These are phyloP conservation scores for Ambrosia trifida DNA, from an alignment of 129 eudicot species.

Conservation along the genomic window DNA sequence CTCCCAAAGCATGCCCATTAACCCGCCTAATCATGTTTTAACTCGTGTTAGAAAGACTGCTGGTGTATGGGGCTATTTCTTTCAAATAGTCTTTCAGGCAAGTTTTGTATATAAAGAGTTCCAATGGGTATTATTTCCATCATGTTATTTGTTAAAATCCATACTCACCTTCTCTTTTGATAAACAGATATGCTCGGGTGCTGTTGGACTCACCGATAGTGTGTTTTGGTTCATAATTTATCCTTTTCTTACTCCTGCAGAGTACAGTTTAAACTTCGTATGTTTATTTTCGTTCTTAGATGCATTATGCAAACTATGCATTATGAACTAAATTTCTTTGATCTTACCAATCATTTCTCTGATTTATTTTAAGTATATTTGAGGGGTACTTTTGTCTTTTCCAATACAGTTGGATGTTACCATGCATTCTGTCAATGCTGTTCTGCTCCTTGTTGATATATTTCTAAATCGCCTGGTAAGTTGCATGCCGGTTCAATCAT, in stretches of 20 bases:
- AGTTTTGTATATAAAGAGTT: conserved; percentile 23
- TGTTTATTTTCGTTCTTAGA: conserved; percentile 33
- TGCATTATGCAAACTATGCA: neutral
- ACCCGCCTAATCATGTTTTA: conserved; percentile 35
- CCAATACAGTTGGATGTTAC: conserved; percentile 54
- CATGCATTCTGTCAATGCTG: conserved; percentile 85
- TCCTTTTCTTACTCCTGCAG: conserved; percentile 61
- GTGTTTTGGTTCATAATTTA: conserved; percentile 84
- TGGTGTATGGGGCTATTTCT: conserved; percentile 51
- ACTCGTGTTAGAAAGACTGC: conserved; percentile 44
- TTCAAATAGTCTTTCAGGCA: conserved; percentile 86
- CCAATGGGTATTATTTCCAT: conserved; percentile 8
- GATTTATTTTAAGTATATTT: conserved; percentile 10
- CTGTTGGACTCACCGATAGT: conserved; percentile 78
- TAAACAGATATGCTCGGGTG: conserved; percentile 68
- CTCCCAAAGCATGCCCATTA: conserved; percentile 27
- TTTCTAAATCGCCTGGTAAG: conserved; percentile 69
- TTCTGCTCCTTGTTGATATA: conserved; percentile 69
- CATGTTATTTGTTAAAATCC: neutral
- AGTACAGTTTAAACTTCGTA: conserved; percentile 61
- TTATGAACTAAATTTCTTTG: neutral
- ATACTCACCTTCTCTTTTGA: conserved; percentile 15
- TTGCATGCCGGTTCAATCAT: neutral
- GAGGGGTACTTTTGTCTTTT: conserved; percentile 22
- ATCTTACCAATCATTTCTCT: neutral